Evolutionary conservation across 768 basidiomycete genomes (phyloP).

Genomic region (Dentipellis sp.): DNA sequence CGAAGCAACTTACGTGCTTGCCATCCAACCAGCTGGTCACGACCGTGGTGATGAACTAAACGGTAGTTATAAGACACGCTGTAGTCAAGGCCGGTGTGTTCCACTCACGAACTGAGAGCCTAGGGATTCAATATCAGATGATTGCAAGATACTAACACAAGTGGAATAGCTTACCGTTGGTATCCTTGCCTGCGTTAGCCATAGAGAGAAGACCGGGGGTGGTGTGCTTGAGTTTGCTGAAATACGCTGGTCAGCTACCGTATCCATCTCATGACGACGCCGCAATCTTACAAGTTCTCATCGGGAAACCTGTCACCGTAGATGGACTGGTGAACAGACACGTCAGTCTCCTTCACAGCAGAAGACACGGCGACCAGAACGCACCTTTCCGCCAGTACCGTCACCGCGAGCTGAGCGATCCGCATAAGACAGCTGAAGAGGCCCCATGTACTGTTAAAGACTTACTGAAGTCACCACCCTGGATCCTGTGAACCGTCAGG

Average conservation of each 20-base stretch:
- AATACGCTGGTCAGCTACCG: neutral
- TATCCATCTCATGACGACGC: neutral
- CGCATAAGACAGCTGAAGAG: conserved; percentile 1
- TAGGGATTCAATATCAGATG: conserved; percentile 19
- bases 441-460: conserved; percentile 9
- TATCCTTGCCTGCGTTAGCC: conserved; percentile 91
- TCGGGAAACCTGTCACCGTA: conserved; percentile 88
- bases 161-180: conserved; percentile 55
- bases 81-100: neutral
- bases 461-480: conserved; percentile 97
- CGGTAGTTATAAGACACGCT: conserved; percentile 1
- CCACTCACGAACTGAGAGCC: conserved; percentile 82
- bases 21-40: conserved; percentile 86
- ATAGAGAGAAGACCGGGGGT: conserved; percentile 83
- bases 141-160: neutral
- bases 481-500: conserved; percentile 51
- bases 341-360: neutral
- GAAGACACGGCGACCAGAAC: conserved; percentile 1
- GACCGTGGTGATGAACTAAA: conserved; percentile 87
- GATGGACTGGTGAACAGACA: conserved; percentile 49
- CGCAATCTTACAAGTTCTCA: conserved; percentile 77
- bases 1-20: conserved; percentile 51
- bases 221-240: conserved; percentile 92
- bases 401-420: conserved; percentile 58
- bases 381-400: conserved; percentile 85